A percentile compares a stretch with the other conserved stretches of the same genome.
phyloP scores from a whole-genome alignment of 2,329 filamentous ascomycete species.

The Colletotrichum tabaci region DNA sequence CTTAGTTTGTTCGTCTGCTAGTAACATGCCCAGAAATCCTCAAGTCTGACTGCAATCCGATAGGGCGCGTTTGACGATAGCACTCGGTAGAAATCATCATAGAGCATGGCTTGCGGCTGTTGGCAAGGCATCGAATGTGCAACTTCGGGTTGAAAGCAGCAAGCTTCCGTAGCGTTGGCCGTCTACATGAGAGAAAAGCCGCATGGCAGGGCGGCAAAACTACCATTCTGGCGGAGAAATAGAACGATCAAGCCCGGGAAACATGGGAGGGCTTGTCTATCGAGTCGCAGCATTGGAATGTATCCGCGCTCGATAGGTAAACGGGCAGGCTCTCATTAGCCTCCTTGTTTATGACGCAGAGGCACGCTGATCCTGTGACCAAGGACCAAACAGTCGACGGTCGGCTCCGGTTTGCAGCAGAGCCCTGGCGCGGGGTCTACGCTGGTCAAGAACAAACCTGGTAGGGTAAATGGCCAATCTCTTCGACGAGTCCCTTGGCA shows the following conservation, averaged over 20 bases:
- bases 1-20: too few species aligned
- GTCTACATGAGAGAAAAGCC: not conserved
- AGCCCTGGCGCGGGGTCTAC: conserved; percentile 12
- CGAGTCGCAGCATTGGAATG: conserved; percentile 19
- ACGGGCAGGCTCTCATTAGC: not conserved
- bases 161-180: not conserved
- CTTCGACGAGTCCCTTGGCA: conserved; percentile 3
- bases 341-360: not conserved
- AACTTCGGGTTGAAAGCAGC: too few species aligned
- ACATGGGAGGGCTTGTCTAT: conserved; percentile 3
- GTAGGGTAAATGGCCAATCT: conserved; percentile 11
- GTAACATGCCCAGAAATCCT: too few species aligned
- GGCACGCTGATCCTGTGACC: not conserved
- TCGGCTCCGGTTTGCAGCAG: conserved; percentile 11
- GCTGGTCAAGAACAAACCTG: conserved; percentile 13
- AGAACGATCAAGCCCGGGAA: not conserved
- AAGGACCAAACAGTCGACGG: conserved; percentile 11
- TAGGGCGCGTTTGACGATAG: not conserved
- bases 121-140: not conserved
- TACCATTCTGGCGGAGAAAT: conserved; percentile 4
- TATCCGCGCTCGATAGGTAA: conserved; percentile 12
- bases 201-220: not conserved
- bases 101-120: not conserved
- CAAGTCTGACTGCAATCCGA: not conserved
- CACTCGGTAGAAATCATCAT: not conserved